phyloP scores from a whole-genome alignment of 805 yeast species.

The Kuraishia piskuri region DNA sequence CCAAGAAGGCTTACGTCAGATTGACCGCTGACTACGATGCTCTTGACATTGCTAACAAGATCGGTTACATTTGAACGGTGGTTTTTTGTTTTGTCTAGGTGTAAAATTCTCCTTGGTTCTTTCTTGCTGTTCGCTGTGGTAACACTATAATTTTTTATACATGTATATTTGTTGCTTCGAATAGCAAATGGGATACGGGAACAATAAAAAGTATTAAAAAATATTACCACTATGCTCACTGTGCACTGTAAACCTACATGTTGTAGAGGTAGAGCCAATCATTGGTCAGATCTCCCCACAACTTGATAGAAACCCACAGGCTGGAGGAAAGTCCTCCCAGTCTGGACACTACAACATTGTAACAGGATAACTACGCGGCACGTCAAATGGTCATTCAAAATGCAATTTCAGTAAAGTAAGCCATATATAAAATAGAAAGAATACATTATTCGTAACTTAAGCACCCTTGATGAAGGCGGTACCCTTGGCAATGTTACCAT shows the following conservation, averaged over 20 bases:
- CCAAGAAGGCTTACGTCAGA: slow-evolving; percentile 99
- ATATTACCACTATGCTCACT: too few species aligned
- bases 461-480: slow-evolving; percentile 31
- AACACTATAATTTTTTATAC: neutral
- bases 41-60: slow-evolving; percentile 98
- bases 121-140: neutral
- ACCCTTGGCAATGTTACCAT: slow-evolving; percentile 53
- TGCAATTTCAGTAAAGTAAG: neutral
- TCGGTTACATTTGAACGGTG: slow-evolving; percentile 84
- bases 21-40: slow-evolving; percentile 99
- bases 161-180: neutral
- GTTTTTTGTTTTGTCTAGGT: neutral
- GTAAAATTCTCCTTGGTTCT: neutral
- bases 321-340: too few species aligned
- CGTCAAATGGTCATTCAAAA: neutral
- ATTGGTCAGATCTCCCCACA: too few species aligned
- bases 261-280: too few species aligned
- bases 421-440: neutral
- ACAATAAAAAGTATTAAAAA: slow-evolving; percentile 1
- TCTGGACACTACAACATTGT: too few species aligned
- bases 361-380: too few species aligned
- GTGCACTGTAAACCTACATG: neutral
- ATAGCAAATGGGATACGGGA: neutral
- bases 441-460: slow-evolving; percentile 2
- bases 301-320: too few species aligned